Conservation (phyloP, 257 asterid genomes). For the Capsicum baccatum region DNA sequence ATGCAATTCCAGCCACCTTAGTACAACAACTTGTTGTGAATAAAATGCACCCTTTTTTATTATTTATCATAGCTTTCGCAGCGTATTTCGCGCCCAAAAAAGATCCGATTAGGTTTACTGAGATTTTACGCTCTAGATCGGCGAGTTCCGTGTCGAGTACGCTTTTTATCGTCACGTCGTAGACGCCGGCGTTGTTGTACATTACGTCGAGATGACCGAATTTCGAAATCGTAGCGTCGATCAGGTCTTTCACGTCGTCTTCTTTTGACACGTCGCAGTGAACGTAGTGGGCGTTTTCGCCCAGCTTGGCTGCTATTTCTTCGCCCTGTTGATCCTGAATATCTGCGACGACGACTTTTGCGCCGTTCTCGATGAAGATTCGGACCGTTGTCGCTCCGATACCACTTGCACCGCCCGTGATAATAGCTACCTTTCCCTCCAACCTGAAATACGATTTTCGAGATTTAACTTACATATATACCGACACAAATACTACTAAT, state of each 20-base stretch:
- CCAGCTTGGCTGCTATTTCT: neutral
- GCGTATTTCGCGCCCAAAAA: neutral
- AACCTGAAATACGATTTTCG: neutral
- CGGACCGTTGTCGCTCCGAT: neutral
- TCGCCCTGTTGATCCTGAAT: neutral
- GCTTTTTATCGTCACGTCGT: neutral
- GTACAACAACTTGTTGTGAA: slow-evolving; percentile 57
- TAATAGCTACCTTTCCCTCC: neutral
- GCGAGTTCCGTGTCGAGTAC: neutral
- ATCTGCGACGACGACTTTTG: neutral
- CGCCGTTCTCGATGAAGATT: neutral
- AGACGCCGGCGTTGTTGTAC: neutral
- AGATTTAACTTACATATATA: neutral
- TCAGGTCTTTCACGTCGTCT: neutral
- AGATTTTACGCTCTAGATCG: neutral
- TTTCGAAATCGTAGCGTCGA: neutral
- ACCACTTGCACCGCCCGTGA: slow-evolving; percentile 10
- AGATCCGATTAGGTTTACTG: neutral
- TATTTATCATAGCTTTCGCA: slow-evolving; percentile 36
- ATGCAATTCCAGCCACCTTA: slow-evolving; percentile 42
- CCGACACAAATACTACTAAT: neutral
- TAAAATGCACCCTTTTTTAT: slow-evolving; percentile 48
- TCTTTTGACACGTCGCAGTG: neutral
- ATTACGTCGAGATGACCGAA: neutral
- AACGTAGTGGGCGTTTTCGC: neutral